Evolutionary conservation across 1,284 basidiomycete species (phyloP).

Genomic region (Sporisorium exsertum): DNA sequence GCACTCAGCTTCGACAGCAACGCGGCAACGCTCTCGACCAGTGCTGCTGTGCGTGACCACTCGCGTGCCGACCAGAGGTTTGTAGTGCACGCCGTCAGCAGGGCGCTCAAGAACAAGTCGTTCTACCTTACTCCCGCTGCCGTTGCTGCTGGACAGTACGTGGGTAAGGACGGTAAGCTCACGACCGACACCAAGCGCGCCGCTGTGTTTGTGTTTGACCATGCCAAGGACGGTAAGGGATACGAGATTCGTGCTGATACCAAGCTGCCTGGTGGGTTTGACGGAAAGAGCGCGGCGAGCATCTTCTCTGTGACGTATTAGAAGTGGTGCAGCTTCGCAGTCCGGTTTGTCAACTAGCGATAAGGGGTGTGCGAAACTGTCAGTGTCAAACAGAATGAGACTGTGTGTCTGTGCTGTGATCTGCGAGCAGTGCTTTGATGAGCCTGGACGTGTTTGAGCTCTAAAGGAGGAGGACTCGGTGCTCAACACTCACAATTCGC

Average conservation of each 20-base stretch:
- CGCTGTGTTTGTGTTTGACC: conserved; percentile 17
- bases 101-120: conserved; percentile 14
- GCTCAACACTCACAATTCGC: no score
- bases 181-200: conserved; percentile 9
- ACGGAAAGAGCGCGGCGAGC: background rate
- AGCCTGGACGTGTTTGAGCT: no score
- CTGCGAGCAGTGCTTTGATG: no score
- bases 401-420: no score
- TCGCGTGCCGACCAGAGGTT: conserved; percentile 9
- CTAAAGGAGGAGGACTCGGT: no score
- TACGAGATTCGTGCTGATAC: conserved; percentile 9
- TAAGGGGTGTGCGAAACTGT: no score
- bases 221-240: conserved; percentile 20
- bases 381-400: no score
- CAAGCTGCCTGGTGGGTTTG: conserved; percentile 9
- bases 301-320: conserved; percentile 12
- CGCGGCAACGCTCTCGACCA: background rate
- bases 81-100: conserved; percentile 11
- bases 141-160: conserved; percentile 1
- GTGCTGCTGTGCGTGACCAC: conserved; percentile 3
- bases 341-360: no score
- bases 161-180: conserved; percentile 5
- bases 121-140: conserved; percentile 15
- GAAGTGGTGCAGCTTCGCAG: no score
- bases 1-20: conserved; percentile 34